phyloP scores from a whole-genome alignment of 768 basidiomycete genomes.

The Boletus pseudopeckii region DNA sequence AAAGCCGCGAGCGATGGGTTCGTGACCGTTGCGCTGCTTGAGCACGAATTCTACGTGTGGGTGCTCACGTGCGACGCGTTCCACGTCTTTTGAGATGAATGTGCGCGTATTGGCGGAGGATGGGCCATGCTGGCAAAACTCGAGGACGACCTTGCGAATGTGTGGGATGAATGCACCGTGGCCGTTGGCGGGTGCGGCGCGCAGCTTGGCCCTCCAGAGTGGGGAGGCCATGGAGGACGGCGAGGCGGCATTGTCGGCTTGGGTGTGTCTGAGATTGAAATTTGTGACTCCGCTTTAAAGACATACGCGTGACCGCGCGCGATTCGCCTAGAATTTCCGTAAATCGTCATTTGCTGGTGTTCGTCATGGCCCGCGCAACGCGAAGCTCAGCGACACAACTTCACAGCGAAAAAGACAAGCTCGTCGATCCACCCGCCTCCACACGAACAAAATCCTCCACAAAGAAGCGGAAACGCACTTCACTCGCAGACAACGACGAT shows the following conservation, averaged over 20 bases:
- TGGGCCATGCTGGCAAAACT: constrained; percentile 82
- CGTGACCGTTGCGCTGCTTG: constrained; percentile 65
- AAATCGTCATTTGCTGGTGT: constrained; percentile 24
- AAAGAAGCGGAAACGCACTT: constrained; percentile 70
- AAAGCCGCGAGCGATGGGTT: constrained; percentile 81
- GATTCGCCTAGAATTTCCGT: constrained; percentile 23
- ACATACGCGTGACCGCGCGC: constrained; percentile 19
- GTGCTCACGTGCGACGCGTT: constrained; percentile 62
- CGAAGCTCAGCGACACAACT: constrained; percentile 49
- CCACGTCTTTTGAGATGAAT: constrained; percentile 62
- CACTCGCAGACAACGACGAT: constrained; percentile 40
- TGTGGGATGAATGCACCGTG: constrained; percentile 71
- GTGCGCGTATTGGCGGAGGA: constrained; percentile 70
- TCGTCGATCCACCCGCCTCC: constrained; percentile 25
- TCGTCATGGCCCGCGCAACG: constrained; percentile 71
- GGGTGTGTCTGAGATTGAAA: constrained; percentile 29
- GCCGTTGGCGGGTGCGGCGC: constrained; percentile 69
- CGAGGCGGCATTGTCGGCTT: constrained; percentile 2
- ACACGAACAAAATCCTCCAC: constrained; percentile 30
- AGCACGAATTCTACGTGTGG: constrained; percentile 87
- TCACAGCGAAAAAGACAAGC: constrained; percentile 30
- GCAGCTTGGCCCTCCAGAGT: constrained; percentile 44
- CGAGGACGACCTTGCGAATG: constrained; percentile 83
- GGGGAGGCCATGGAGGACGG: constrained; percentile 34
- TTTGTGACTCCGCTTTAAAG: constrained; percentile 9